Base-by-base conservation (phyloP, 1,284 basidiomycete genomes). In the Puccinia brachypodii region DNA sequence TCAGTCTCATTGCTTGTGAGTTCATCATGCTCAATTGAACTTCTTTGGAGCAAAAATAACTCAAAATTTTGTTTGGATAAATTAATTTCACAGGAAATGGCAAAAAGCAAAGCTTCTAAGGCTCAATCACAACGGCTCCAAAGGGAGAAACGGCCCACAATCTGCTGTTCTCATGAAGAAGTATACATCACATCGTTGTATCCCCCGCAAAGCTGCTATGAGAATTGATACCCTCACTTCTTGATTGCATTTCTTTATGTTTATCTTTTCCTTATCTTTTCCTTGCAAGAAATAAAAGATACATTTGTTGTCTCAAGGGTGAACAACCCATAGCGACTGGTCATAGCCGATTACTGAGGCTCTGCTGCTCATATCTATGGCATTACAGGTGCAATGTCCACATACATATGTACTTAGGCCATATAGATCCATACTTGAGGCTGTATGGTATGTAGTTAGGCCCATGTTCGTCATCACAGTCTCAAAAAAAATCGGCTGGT, bases 201-300 rank as follows among this genome's bases (percentile, higher is more conserved):
- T 72, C 44, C 44, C 69, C 9, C 38, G 44, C 6, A 2, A 53
- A 7, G 44, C 69, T 22, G 69, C 69, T 14, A 53, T 53, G 28
- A 31, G 33, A 72, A 72, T 72, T 22, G 44, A 72, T 53, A n/a
- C 33, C 31, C 69, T 72, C 69, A 72, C 69, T 50, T 50, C 68
- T 25, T 71, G 36, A 38, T 16, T 36, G 6, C n/a, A n/a, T n/a
- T n/a, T n/a, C n/a, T n/a, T 69, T 25, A 14, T 69, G 22, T 33
- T 42, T 44, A 2, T 42, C 25, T 38, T 69, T 7, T 69, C 9
- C 8, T 69, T 16, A n/a, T 44, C 31, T 13, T 36, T 4, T 36
- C 33, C 19, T 28, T 62, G 1, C 60, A 16, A 62, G 13, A 36
- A 64, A 38, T 64, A 6, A 9, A 22, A 6, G 4, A 33, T 31